Percentiles rank a stretch among this genome's conserved stretches.
phyloP scores from a whole-genome alignment of 2,329 filamentous ascomycete species.

The Aspergillus texensis region DNA sequence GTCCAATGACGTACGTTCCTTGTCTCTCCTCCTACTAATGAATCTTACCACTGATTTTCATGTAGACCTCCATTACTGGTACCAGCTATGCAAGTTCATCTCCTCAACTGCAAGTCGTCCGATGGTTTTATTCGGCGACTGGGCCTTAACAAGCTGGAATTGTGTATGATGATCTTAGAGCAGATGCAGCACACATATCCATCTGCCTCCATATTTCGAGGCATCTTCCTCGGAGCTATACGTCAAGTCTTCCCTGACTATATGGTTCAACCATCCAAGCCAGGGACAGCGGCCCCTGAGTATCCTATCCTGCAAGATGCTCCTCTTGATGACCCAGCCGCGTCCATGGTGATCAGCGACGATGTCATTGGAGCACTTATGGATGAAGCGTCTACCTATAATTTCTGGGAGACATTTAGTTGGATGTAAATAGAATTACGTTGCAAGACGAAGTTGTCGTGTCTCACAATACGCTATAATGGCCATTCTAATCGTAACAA shows the following conservation, averaged over 20 bases:
- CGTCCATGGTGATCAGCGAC: constrained; percentile 1
- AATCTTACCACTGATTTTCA: background rate
- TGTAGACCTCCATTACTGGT: constrained; percentile 20
- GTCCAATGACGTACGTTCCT: constrained; percentile 7
- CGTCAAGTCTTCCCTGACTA: constrained; percentile 10
- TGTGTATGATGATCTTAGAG: constrained; percentile 27
- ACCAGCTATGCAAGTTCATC: constrained; percentile 30
- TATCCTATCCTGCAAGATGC: background rate
- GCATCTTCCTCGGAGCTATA: constrained; percentile 14
- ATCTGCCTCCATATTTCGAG: constrained; percentile 15
- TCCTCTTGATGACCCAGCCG: background rate
- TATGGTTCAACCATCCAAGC: background rate
- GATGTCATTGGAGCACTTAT: constrained; percentile 11
- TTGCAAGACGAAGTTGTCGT: too few species aligned
- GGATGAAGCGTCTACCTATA: constrained; percentile 10
- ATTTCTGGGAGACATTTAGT: constrained; percentile 13
- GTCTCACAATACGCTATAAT: background rate
- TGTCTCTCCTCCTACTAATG: too few species aligned
- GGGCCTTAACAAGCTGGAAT: constrained; percentile 23
- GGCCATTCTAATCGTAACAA: background rate
- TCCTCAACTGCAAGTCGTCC: constrained; percentile 28
- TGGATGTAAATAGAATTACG: background rate
- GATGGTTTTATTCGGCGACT: constrained; percentile 21
- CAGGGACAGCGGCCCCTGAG: background rate
- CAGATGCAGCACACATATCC: constrained; percentile 25